Evolutionary conservation across 148 eudicot genomes (phyloP), one percentile per base, ranked within the genome.

Genomic region (Nyssa sinensis): DNA sequence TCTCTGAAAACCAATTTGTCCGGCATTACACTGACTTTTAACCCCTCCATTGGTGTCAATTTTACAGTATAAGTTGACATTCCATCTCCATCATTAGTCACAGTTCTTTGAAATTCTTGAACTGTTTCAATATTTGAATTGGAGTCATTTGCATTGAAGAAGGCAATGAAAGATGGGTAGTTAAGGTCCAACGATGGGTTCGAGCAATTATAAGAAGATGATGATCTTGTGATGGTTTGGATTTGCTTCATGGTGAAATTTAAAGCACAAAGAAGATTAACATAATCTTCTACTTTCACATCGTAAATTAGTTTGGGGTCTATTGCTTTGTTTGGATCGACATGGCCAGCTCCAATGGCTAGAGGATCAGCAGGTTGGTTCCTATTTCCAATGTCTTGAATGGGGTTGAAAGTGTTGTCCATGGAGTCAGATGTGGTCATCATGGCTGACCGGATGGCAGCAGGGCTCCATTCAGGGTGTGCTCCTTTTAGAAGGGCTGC

Each of bases 231-330:
- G 59, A 81, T 65, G 29, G 80, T 51, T 16, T 64, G 84, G 3
- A 84, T 78, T 67, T 84, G 87, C 21, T 70, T 64, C 1, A 57
- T 24, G 29, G 84, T 75, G 41, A 62, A 81, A 24, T 84, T 81
- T 62, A 84, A 51, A 0, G 69, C 84, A 49, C 87, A 84, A 2
- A 84, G 72, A 29, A 84, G 82, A 72, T 70, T 72, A n/a, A 84
- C n/a, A 39, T 84, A 84, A 34, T 84, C 87, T 34, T 72, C 53
- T 29, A 64, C 11, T n/a, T 64, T 57, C 0, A 74, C 59, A 4
- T 84, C 82, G n/a, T 84, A 84, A 30, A 84, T 24, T n/a, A 84
- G 84, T 25, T 84, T 84, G 0, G 87, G 87, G 32, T 84, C 75
- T 62, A 84, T 35, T 14, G 87, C 87, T 70, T 76, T 75, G 78